These are phyloP conservation scores for Agaricus bisporus DNA, from an alignment of 768 basidiomycete species.

Conservation along the genomic window DNA sequence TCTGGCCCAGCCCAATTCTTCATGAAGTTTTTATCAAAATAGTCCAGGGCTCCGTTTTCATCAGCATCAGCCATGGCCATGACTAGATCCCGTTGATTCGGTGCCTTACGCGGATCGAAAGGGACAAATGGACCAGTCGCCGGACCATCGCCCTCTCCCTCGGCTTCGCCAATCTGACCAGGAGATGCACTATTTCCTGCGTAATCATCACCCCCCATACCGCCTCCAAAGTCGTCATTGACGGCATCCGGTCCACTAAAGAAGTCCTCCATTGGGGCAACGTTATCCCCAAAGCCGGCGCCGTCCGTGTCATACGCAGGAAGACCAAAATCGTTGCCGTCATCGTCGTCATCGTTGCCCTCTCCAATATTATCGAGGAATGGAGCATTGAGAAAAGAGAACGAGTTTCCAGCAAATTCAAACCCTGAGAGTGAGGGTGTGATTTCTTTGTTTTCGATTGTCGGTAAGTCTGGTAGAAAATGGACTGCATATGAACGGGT, in stretches of 20 bases:
- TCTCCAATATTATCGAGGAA: constrained; percentile 49
- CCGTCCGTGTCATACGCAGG: constrained; percentile 32
- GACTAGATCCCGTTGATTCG: constrained; percentile 74
- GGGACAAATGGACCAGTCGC: constrained; percentile 53
- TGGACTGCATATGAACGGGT: constrained; percentile 34
- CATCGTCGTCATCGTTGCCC: constrained; percentile 40
- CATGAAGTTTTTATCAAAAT: constrained; percentile 80
- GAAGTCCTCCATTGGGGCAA: constrained; percentile 22
- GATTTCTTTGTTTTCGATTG: constrained; percentile 65
- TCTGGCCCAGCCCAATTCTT: constrained; percentile 99
- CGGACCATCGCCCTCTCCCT: constrained; percentile 32
- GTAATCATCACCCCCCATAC: constrained; percentile 33
- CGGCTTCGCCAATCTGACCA: constrained; percentile 27
- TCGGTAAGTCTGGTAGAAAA: constrained; percentile 66
- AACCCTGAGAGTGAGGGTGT: constrained; percentile 78
- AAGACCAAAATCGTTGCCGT: constrained; percentile 31
- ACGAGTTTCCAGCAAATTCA: constrained; percentile 68
- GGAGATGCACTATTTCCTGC: constrained; percentile 39
- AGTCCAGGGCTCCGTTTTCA: constrained; percentile 66
- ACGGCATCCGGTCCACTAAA: constrained; percentile 39
- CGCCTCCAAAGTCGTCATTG: constrained; percentile 28
- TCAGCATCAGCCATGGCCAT: constrained; percentile 76
- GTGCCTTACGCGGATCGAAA: constrained; percentile 80
- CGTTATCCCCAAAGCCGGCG: constrained; percentile 17
- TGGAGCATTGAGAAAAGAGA: constrained; percentile 55